These are phyloP conservation scores for Xylaria sp. DNA, from an alignment of 2,329 filamentous ascomycete genomes.

Conservation along the genomic window DNA sequence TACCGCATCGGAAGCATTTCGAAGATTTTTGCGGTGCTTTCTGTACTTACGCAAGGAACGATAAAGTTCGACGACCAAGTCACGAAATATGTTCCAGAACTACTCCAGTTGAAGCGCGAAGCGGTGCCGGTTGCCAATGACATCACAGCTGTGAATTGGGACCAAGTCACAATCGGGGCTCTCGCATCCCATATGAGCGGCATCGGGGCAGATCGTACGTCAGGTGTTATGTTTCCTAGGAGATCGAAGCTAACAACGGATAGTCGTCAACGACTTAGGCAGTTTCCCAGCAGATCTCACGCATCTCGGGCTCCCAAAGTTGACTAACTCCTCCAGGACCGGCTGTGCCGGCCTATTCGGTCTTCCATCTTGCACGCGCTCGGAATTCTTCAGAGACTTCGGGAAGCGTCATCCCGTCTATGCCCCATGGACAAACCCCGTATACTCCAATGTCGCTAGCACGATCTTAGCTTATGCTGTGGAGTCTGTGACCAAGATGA, in stretches of 20 bases:
- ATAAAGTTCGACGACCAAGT: conserved; percentile 42
- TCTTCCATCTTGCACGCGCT: conserved; percentile 41
- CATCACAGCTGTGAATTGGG: conserved; percentile 44
- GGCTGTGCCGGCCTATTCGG: conserved; percentile 44
- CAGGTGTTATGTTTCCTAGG: background rate
- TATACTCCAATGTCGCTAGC: conserved; percentile 45
- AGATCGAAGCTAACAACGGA: conserved; percentile 22
- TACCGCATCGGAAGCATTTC: conserved; percentile 53
- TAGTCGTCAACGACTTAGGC: conserved; percentile 41
- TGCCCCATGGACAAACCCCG: conserved; percentile 43
- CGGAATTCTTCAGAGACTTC: conserved; percentile 45
- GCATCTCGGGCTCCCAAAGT: conserved; percentile 39
- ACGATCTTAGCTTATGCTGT: conserved; percentile 42
- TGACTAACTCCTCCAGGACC: conserved; percentile 39
- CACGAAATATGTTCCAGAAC: conserved; percentile 43
- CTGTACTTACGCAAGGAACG: conserved; percentile 39
- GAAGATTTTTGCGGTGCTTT: conserved; percentile 47
- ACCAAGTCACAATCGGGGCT: conserved; percentile 42
- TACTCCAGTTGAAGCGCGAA: conserved; percentile 40
- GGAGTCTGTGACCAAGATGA: conserved; percentile 42
- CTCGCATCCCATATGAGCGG: conserved; percentile 46
- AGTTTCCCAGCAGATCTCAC: conserved; percentile 40
- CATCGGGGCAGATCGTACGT: conserved; percentile 42
- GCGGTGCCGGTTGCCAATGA: conserved; percentile 38
- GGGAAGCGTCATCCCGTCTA: conserved; percentile 46